Evolutionary conservation across 768 basidiomycete genomes (phyloP).

Genomic region (Lactarius evosmus): DNA sequence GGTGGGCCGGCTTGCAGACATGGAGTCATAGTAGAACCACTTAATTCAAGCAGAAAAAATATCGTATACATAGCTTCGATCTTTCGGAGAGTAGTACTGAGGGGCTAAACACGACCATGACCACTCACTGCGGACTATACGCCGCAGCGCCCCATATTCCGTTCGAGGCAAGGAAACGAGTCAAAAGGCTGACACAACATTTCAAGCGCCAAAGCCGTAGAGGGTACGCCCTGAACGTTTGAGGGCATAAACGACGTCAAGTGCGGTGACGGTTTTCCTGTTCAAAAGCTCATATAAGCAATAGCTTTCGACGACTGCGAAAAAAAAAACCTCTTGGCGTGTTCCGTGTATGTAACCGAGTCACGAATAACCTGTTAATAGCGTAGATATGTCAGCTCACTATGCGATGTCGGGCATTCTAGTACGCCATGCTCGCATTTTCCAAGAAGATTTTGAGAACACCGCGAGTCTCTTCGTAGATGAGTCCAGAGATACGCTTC

Average conservation of each 20-base stretch:
- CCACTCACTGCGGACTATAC: background rate
- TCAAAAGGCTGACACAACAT: too few relatives aligned
- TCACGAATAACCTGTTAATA: conserved; percentile 44
- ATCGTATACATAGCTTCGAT: background rate
- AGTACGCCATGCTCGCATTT: conserved; percentile 37
- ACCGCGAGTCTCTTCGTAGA: conserved; percentile 67
- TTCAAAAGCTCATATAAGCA: background rate
- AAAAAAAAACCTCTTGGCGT: conserved; percentile 47
- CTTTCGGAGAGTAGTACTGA: background rate
- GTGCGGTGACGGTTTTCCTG: conserved; percentile 52
- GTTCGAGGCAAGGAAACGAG: background rate
- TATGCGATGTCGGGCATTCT: background rate
- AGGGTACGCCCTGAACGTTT: conserved; percentile 58
- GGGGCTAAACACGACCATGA: background rate
- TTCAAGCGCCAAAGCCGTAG: conserved; percentile 52
- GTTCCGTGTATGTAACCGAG: conserved; percentile 64
- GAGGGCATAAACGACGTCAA: conserved; percentile 61
- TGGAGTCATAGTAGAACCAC: background rate
- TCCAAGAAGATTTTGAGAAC: conserved; percentile 62
- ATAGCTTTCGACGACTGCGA: background rate
- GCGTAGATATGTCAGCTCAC: background rate
- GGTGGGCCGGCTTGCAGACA: background rate
- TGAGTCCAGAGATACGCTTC: conserved; percentile 57
- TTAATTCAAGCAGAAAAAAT: conserved; percentile 1
- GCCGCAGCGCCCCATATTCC: background rate